These are phyloP conservation scores for Diutina neorugosa DNA, from an alignment of 1,139 yeast species.

Conservation along the genomic window DNA sequence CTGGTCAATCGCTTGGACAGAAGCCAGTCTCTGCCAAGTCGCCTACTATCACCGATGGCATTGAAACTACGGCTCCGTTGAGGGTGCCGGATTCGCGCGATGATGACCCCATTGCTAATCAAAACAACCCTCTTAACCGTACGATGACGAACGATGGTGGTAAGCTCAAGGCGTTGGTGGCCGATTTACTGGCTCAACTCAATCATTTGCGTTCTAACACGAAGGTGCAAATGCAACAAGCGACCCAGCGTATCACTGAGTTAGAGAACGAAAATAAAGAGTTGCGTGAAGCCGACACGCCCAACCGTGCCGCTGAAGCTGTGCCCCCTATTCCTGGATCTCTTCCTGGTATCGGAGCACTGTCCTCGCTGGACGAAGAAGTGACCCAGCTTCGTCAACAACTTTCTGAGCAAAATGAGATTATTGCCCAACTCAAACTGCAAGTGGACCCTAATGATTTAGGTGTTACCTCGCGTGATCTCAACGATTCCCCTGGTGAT, in stretches of 20 bases:
- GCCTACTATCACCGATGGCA: not conserved
- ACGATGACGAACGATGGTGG: conserved; percentile 2
- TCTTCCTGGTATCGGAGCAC: not conserved
- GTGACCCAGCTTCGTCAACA: not conserved
- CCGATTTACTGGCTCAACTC: not conserved
- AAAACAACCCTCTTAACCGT: not conserved
- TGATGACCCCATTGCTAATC: not conserved
- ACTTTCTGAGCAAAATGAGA: conserved; percentile 20
- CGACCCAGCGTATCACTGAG: conserved; percentile 35
- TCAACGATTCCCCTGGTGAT: conserved; percentile 6
- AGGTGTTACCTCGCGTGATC: conserved; percentile 11
- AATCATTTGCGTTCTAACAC: not conserved
- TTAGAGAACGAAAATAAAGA: conserved; percentile 32
- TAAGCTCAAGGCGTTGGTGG: conserved; percentile 3
- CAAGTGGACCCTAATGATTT: conserved; percentile 22
- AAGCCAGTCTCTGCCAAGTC: not conserved
- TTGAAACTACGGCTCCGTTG: not conserved
- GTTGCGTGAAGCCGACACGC: conserved; percentile 10
- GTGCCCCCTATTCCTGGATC: not conserved
- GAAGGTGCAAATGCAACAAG: conserved; percentile 36
- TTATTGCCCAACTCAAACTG: conserved; percentile 24
- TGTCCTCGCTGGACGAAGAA: not conserved
- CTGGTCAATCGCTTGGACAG: not conserved
- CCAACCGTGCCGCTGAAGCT: not conserved
- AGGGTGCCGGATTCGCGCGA: not conserved